Evolutionary conservation across 352 stramenopile species (phyloP).

Genomic region (Phytopythium oedochilum): DNA sequence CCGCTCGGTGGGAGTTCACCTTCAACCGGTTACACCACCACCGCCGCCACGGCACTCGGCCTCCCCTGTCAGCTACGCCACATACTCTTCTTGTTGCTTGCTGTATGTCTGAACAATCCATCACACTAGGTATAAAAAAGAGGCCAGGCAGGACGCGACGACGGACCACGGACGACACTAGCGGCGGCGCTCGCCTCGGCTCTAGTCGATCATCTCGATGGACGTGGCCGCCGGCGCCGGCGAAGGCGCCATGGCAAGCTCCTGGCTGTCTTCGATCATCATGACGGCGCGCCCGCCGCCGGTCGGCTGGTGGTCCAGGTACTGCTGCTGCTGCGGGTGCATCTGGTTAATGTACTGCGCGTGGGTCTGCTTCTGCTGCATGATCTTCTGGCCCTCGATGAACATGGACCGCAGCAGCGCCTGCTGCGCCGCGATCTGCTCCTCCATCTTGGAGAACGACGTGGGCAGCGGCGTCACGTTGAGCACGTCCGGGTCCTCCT

Average conservation of each 20-base stretch:
- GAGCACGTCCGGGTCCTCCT: constrained; percentile 28
- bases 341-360: constrained; percentile 19
- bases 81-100: background rate
- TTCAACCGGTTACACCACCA: too few relatives aligned
- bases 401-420: constrained; percentile 67
- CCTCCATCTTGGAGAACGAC: constrained; percentile 72
- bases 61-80: too few relatives aligned
- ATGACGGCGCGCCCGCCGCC: constrained; percentile 1
- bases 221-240: constrained; percentile 17
- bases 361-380: constrained; percentile 36
- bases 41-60: too few relatives aligned
- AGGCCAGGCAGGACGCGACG: background rate
- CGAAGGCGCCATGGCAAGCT: constrained; percentile 15
- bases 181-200: too few relatives aligned
- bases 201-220: constrained; percentile 35
- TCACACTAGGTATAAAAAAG: constrained; percentile 1
- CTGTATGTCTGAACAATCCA: background rate
- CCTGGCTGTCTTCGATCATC: constrained; percentile 21
- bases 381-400: constrained; percentile 73
- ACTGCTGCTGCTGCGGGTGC: constrained; percentile 30
- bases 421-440: constrained; percentile 74
- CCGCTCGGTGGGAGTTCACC: too few relatives aligned
- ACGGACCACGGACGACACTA: background rate
- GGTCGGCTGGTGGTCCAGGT: constrained; percentile 24
- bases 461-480: constrained; percentile 52